These are phyloP conservation scores for Leccinum aurantiacum DNA, from an alignment of 768 basidiomycete genomes.

Conservation along the genomic window DNA sequence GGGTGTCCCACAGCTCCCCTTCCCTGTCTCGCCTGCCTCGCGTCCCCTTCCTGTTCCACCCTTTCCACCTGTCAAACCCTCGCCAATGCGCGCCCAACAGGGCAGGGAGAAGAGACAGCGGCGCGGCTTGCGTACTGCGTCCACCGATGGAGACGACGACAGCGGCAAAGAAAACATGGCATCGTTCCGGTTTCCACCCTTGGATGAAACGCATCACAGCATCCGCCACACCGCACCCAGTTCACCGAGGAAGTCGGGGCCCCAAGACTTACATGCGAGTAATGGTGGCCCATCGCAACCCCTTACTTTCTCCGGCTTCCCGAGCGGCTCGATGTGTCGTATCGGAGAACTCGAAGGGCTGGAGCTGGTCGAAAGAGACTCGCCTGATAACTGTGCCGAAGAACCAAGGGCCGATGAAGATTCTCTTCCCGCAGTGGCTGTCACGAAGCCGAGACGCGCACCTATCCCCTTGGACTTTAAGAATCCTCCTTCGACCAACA, in stretches of 20 bases:
- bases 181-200: constrained; percentile 74
- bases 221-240: constrained; percentile 48
- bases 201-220: constrained; percentile 49
- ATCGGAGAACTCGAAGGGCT: constrained; percentile 12
- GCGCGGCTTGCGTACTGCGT: constrained; percentile 43
- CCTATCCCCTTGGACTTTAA: constrained; percentile 82
- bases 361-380: constrained; percentile 11
- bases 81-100: constrained; percentile 42
- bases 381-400: constrained; percentile 5
- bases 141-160: constrained; percentile 44
- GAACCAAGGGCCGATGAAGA: constrained; percentile 20
- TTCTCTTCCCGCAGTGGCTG: constrained; percentile 13
- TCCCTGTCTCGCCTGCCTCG: constrained; percentile 30
- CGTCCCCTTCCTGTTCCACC: constrained; percentile 41
- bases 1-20: constrained; percentile 57
- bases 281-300: constrained; percentile 34
- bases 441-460: constrained; percentile 54
- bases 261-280: constrained; percentile 19
- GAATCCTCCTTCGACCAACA: constrained; percentile 64
- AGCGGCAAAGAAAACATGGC: constrained; percentile 59
- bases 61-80: constrained; percentile 26
- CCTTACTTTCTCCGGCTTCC: constrained; percentile 70
- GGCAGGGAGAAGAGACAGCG: constrained; percentile 82
- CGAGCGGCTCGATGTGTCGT: constrained; percentile 34
- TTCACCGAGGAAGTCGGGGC: constrained; percentile 35